Base-by-base conservation (phyloP, 164 flowering plant species). In the Protea cynaroides region DNA sequence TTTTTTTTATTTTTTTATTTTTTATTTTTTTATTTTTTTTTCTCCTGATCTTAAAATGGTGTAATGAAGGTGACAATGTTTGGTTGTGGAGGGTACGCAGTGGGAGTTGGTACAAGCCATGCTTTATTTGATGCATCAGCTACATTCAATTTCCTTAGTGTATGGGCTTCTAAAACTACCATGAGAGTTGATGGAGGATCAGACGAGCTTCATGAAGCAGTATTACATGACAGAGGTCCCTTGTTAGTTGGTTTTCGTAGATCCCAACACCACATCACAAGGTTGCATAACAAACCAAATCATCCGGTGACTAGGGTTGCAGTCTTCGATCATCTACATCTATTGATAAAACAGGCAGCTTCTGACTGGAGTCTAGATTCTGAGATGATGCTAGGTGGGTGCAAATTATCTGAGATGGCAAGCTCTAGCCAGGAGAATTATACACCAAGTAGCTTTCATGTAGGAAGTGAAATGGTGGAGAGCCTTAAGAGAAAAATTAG, bases 1-100 rank as follows among this genome's bases (percentile, higher is more conserved):
- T n/a, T n/a, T n/a, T n/a, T n/a, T n/a, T n/a, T n/a, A n/a, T n/a
- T n/a, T n/a, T n/a, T n/a, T n/a, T n/a, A n/a, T n/a, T n/a, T n/a
- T n/a, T n/a, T n/a, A n/a, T n/a, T n/a, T n/a, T n/a, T n/a, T n/a
- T n/a, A n/a, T n/a, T n/a, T n/a, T n/a, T n/a, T n/a, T n/a, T n/a
- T n/a, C n/a, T n/a, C n/a, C n/a, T n/a, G 44, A 18, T 63, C 65
- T 18, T 51, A 46, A 63, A 25, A 34, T 63, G 58, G 65, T 19
- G 24, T 63, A 14, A 36, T 64, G 19, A 34, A 77, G 83, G 80
- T 80, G 54, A 82, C 83, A 1, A 70, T 51, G 58, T 82, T 82
- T 69, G 80, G 76, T 0, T 82, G 83, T 69, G 86, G 83, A 72
- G 83, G 83, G 44, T 82, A 78, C 53, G 71, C 83, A 9, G 37